These are phyloP conservation scores for Brassica napus DNA, from an alignment of 345 rosid species.

Conservation along the genomic window Da-Ae NC_063443.1:16024001-16024500, in stretches of 20 bases:
- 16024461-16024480: constrained; percentile 97
- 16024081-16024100: too few relatives aligned
- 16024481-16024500: constrained; percentile 94
- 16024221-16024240: constrained; percentile 20
- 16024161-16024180: background rate
- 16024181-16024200: constrained; percentile 5
- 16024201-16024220: constrained; percentile 15
- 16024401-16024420: constrained; percentile 64
- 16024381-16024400: constrained; percentile 37
- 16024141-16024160: too few relatives aligned
- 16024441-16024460: constrained; percentile 84
- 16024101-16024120: too few relatives aligned
- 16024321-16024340: constrained; percentile 22
- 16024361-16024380: constrained; percentile 31
- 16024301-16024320: constrained; percentile 14
- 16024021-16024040: too few relatives aligned
- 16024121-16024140: too few relatives aligned
- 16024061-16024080: too few relatives aligned
- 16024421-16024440: constrained; percentile 90
- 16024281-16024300: constrained; percentile 31
- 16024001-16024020: too few relatives aligned
- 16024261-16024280: constrained; percentile 18
- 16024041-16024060: background rate
- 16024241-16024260: constrained; percentile 18
- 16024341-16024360: background rate